Evolutionary conservation across 257 asterid species (phyloP).

Genomic region (Sherardia arvensis): DNA sequence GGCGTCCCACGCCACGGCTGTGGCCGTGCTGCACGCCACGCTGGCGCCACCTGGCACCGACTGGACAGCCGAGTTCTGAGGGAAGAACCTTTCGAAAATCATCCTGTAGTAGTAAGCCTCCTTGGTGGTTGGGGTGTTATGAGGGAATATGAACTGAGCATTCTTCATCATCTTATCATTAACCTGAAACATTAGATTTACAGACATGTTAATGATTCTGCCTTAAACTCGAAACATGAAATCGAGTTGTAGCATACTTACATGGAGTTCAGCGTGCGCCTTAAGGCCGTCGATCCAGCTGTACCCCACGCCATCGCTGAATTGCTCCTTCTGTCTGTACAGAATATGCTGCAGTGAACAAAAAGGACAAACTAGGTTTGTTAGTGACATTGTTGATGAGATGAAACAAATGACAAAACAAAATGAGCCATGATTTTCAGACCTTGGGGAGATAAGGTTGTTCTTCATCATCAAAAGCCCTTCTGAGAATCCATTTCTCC

Average conservation of each 20-base stretch:
- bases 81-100: conserved; percentile 91
- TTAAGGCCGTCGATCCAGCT: conserved; percentile 99
- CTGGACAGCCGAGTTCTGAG: conserved; percentile 78
- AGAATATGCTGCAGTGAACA: conserved; percentile 66
- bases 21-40: conserved; percentile 83
- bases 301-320: conserved; percentile 97
- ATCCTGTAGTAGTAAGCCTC: conserved; percentile 87
- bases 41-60: conserved; percentile 94
- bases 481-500: conserved; percentile 93
- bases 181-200: conserved; percentile 33
- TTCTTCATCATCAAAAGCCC: conserved; percentile 87
- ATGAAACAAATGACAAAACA: not conserved
- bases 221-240: not conserved
- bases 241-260: conserved; percentile 14
- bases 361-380: not conserved
- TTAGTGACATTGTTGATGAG: not conserved
- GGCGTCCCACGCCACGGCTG: conserved; percentile 83
- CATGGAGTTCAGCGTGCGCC: conserved; percentile 78
- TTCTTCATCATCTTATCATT: conserved; percentile 83
- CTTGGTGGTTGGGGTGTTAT: conserved; percentile 79
- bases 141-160: conserved; percentile 71
- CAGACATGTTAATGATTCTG: not conserved
- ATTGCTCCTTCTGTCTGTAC: conserved; percentile 90
- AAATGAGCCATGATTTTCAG: not conserved
- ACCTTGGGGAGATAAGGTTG: conserved; percentile 96